Evolutionary conservation across 164 flowering plant genomes (phyloP).

Genomic region (Vitis cinerea): DNA sequence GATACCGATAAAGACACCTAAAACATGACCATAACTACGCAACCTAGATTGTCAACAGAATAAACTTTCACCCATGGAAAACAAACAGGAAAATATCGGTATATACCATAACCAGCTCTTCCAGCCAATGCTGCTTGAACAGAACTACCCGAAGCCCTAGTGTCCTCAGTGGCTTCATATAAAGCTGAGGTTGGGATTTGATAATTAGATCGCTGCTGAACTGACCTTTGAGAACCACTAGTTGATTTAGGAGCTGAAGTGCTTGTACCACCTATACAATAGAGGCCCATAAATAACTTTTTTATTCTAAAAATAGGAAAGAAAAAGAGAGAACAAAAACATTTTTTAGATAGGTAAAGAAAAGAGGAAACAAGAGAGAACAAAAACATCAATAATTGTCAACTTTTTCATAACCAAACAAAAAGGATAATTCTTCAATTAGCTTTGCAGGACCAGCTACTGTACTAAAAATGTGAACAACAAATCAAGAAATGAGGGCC

Average conservation of each 20-base stretch:
- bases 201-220: slow-evolving; percentile 54
- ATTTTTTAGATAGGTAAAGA: no score
- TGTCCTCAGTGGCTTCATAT: slow-evolving; percentile 55
- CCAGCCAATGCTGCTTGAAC: slow-evolving; percentile 25
- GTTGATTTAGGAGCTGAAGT: slow-evolving; percentile 28
- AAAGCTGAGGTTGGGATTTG: slow-evolving; percentile 93
- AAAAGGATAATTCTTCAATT: no score
- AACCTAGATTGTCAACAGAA: not conserved
- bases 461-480: no score
- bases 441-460: no score
- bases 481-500: no score
- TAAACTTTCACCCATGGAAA: not conserved
- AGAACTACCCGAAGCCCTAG: slow-evolving; percentile 23
- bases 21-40: not conserved
- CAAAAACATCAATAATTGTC: not conserved
- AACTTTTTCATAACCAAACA: not conserved
- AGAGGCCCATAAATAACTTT: not conserved
- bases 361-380: not conserved
- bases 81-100: not conserved
- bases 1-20: not conserved
- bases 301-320: no score
- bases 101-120: slow-evolving; percentile 18
- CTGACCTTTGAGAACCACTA: slow-evolving; percentile 41
- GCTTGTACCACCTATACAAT: slow-evolving; percentile 29
- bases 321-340: not conserved